phyloP scores from a whole-genome alignment of 306 rosid species.

The Luffa aegyptiaca region DNA sequence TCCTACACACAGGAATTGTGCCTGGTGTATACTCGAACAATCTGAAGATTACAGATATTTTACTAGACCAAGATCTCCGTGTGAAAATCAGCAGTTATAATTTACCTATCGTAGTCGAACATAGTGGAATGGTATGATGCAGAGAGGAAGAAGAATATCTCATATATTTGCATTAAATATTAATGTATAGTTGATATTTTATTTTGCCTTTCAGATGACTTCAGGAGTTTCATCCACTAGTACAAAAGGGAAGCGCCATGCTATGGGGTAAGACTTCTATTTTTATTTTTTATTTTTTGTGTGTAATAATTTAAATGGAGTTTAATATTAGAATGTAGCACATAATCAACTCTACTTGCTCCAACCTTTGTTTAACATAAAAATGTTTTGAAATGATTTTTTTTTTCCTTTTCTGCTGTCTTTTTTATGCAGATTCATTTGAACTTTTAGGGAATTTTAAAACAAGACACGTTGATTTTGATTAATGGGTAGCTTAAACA shows the following conservation, averaged over 20 bases:
- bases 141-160: not conserved
- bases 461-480: too few species aligned
- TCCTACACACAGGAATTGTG: constrained; percentile 87
- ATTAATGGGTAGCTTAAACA: too few species aligned
- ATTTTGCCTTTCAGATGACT: constrained; percentile 33
- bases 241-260: constrained; percentile 47
- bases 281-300: not conserved
- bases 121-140: constrained; percentile 38
- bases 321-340: too few species aligned
- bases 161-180: not conserved
- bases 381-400: not conserved
- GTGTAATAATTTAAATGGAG: too few species aligned
- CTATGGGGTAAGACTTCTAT: constrained; percentile 29
- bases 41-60: constrained; percentile 71
- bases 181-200: constrained; percentile 3
- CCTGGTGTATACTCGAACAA: constrained; percentile 77
- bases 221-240: constrained; percentile 31
- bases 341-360: not conserved
- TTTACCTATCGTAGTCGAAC: constrained; percentile 50
- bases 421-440: not conserved
- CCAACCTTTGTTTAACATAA: too few species aligned
- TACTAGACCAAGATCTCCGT: constrained; percentile 58
- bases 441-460: not conserved
- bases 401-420: not conserved
- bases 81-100: constrained; percentile 72